Conservation (phyloP, 1,284 basidiomycete species). For the Cutaneotrichosporon sp. region DNA sequence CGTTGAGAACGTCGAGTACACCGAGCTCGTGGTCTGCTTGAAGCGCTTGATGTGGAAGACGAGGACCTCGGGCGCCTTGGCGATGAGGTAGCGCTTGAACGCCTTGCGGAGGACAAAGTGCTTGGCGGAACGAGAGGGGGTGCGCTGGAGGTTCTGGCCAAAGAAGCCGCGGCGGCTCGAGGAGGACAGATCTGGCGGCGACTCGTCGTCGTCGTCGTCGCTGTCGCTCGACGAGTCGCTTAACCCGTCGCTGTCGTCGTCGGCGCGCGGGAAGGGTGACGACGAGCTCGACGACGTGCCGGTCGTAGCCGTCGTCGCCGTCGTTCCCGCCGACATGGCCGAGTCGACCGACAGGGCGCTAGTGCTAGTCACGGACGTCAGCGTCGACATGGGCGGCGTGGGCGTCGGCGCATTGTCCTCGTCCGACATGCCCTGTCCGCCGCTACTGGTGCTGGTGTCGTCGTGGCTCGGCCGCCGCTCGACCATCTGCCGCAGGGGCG, state of each 20-base stretch:
- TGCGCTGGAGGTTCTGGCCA: conserved; percentile 4
- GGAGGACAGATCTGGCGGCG: conserved; percentile 9
- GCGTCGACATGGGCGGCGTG: neutral
- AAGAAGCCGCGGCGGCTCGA: conserved; percentile 4
- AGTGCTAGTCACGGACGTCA: neutral
- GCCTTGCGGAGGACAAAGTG: conserved; percentile 67
- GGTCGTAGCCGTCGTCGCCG: neutral
- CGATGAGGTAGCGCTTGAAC: conserved; percentile 89
- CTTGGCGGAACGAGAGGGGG: conserved; percentile 21
- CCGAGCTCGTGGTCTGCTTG: conserved; percentile 57
- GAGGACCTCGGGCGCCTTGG: conserved; percentile 75
- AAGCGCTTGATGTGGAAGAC: conserved; percentile 92
- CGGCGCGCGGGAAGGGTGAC: neutral
- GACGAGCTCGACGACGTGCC: neutral
- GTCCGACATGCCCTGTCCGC: neutral
- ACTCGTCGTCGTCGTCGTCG: conserved; percentile 31
- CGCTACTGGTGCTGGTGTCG: neutral
- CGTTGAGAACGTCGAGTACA: conserved; percentile 41
- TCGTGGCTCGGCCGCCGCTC: conserved; percentile 3
- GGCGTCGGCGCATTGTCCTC: neutral
- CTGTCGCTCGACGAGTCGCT: conserved; percentile 26
- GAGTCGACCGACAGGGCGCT: neutral
- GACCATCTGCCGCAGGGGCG: conserved; percentile 32
- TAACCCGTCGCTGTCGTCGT: conserved; percentile 31
- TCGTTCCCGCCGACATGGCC: neutral